Conservation (phyloP, 1,284 basidiomycete genomes). For the Omphalotus olearius region DNA sequence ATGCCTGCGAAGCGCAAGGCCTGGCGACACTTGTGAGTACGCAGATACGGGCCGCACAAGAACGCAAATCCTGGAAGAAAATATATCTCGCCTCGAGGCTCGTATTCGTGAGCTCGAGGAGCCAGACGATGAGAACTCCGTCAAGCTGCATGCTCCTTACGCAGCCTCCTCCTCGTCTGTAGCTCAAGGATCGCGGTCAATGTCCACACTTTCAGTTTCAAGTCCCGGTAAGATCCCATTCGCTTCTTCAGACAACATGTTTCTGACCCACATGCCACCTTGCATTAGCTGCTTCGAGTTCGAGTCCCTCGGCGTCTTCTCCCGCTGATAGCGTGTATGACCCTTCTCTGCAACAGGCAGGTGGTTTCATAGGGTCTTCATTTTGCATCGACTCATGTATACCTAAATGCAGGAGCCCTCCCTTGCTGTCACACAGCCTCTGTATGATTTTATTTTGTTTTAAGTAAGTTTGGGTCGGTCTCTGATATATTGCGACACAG, state of each 20-base stretch:
- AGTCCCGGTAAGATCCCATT: background rate
- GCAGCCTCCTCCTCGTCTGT: background rate
- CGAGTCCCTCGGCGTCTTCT: background rate
- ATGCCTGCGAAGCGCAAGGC: constrained; percentile 28
- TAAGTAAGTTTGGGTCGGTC: background rate
- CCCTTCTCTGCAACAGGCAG: constrained; percentile 1
- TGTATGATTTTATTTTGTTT: constrained; percentile 6
- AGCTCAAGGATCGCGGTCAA: background rate
- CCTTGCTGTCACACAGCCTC: constrained; percentile 1
- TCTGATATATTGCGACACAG: background rate
- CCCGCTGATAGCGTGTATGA: too few relatives aligned
- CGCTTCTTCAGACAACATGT: too few relatives aligned
- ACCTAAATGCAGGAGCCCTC: constrained; percentile 5
- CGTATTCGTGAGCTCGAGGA: constrained; percentile 26
- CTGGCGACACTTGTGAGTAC: constrained; percentile 36
- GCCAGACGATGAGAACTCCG: background rate
- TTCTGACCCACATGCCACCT: too few relatives aligned
- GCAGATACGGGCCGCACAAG: constrained; percentile 28
- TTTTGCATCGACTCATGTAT: background rate
- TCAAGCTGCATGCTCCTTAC: constrained; percentile 14
- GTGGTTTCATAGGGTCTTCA: background rate
- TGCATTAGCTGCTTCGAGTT: background rate
- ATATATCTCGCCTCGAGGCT: constrained; percentile 31
- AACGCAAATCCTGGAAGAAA: constrained; percentile 32
- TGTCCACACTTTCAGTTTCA: background rate